These are phyloP conservation scores for Gymnopilus dilepis DNA, from an alignment of 768 basidiomycete genomes.

Conservation along the genomic window DNA sequence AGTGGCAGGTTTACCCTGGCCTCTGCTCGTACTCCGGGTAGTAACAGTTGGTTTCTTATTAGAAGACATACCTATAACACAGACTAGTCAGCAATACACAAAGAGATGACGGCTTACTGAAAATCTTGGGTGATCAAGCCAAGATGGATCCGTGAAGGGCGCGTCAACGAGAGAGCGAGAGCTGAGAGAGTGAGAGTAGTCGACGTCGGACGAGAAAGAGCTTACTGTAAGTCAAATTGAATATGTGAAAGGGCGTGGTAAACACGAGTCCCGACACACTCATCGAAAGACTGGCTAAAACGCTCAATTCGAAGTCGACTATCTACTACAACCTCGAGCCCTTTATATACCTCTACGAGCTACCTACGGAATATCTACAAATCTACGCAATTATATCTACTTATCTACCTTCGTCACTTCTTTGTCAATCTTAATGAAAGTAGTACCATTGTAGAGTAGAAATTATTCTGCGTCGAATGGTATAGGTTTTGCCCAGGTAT, in stretches of 20 bases:
- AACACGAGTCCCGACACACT: slow-evolving; percentile 11
- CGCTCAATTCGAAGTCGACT: slow-evolving; percentile 3
- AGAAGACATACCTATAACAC: background rate
- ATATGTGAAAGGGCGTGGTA: slow-evolving; percentile 9
- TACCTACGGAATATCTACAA: slow-evolving; percentile 5
- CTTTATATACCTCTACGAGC: background rate
- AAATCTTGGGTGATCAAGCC: slow-evolving; percentile 13
- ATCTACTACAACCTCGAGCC: background rate
- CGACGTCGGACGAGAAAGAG: background rate
- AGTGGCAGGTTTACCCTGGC: background rate
- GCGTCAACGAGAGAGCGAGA: background rate
- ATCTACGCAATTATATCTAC: too few species aligned
- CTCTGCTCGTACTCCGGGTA: background rate
- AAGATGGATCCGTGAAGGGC: background rate
- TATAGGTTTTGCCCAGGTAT: too few species aligned
- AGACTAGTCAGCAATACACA: background rate
- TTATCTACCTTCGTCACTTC: too few species aligned
- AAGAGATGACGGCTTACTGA: background rate
- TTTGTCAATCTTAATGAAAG: too few species aligned
- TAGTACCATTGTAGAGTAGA: too few species aligned
- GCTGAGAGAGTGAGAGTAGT: background rate
- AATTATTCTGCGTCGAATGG: too few species aligned
- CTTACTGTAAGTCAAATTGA: background rate
- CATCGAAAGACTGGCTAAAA: slow-evolving; percentile 5
- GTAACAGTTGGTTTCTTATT: background rate